These are phyloP conservation scores for Chytriomyces sp. DNA, from an alignment of 192 early-diverging fungal genomes.

Conservation along the genomic window DNA sequence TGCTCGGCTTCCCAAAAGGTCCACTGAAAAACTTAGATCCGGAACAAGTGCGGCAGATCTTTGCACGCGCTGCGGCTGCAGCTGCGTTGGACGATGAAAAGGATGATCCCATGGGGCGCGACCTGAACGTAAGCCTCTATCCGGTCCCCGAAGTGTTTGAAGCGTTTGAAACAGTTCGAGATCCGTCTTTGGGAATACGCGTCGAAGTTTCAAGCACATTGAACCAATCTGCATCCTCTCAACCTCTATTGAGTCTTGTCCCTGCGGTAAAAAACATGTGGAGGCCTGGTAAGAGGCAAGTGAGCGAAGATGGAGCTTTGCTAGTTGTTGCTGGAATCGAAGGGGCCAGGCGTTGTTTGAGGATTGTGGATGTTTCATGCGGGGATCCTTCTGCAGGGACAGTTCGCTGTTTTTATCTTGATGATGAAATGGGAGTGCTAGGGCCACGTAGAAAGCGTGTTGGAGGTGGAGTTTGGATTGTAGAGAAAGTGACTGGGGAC, in stretches of 20 bases:
- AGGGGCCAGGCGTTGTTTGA: conserved; percentile 16
- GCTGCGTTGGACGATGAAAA: background rate
- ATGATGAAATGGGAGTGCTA: conserved; percentile 17
- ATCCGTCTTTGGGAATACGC: background rate
- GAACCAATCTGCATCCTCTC: background rate
- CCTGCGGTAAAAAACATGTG: conserved; percentile 27
- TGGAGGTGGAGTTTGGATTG: conserved; percentile 30
- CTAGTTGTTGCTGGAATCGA: conserved; percentile 29
- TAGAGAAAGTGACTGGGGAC: background rate
- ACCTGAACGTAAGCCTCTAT: background rate
- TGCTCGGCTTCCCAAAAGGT: background rate
- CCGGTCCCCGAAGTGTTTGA: background rate
- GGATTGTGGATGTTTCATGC: conserved; percentile 23
- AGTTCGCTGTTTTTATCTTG: conserved; percentile 23
- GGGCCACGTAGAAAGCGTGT: conserved; percentile 18
- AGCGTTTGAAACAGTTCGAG: conserved; percentile 3
- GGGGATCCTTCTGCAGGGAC: background rate
- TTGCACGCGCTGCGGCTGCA: background rate
- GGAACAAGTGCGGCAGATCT: background rate
- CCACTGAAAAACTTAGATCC: background rate
- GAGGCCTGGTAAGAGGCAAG: conserved; percentile 22
- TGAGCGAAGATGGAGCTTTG: conserved; percentile 16
- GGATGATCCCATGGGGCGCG: background rate
- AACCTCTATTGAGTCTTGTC: conserved; percentile 5
- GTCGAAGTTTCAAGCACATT: background rate